These are phyloP conservation scores for Pyricularia sp. DNA, from an alignment of 2,329 filamentous ascomycete genomes.

Conservation along the genomic window DNA sequence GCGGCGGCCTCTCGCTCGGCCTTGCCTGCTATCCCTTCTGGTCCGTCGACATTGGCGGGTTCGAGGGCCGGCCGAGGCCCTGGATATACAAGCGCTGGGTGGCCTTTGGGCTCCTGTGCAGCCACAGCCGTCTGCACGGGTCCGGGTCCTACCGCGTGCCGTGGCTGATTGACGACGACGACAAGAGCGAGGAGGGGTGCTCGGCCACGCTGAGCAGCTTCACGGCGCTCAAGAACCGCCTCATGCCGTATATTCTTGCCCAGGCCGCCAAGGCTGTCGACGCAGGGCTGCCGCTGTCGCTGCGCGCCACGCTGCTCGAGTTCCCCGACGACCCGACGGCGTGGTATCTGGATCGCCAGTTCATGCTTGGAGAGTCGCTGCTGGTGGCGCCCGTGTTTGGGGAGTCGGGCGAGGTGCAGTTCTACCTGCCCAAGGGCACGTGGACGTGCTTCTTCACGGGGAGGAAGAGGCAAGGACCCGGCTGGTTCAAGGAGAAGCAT, in stretches of 20 bases:
- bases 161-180: constrained; percentile 57
- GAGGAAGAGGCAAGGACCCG: constrained; percentile 34
- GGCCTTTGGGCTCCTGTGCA: constrained; percentile 59
- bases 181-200: constrained; percentile 38
- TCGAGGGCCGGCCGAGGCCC: constrained; percentile 53
- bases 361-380: constrained; percentile 56
- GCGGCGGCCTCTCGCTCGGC: constrained; percentile 16
- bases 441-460: constrained; percentile 37
- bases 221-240: constrained; percentile 34
- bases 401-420: constrained; percentile 49
- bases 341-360: constrained; percentile 57
- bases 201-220: constrained; percentile 34
- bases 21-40: constrained; percentile 17
- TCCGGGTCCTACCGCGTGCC: constrained; percentile 61
- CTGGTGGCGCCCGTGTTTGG: constrained; percentile 53
- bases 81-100: constrained; percentile 70
- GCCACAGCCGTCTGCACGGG: constrained; percentile 58
- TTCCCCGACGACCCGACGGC: constrained; percentile 57
- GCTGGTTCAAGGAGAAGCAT: constrained; percentile 48
- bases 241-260: constrained; percentile 39
- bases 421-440: constrained; percentile 43
- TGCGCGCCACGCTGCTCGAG: constrained; percentile 55
- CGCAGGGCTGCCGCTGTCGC: constrained; percentile 22
- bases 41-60: constrained; percentile 23
- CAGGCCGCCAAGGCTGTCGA: constrained; percentile 21